Base-by-base conservation (phyloP, 768 basidiomycete species). In the Crepidotus variabilis region DNA sequence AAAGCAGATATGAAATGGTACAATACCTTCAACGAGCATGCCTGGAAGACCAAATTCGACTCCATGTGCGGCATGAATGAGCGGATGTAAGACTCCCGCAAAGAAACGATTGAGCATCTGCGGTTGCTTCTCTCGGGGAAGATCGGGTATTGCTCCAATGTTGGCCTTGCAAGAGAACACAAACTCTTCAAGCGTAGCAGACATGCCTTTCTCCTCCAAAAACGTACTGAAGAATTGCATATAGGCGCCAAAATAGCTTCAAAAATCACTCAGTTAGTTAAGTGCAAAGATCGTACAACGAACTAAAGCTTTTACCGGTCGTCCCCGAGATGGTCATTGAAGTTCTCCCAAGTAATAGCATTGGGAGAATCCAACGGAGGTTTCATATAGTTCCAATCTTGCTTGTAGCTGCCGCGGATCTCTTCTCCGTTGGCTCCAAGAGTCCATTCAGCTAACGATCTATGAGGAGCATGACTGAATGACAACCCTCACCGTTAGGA, bases 41-140 rank as follows among this genome's bases (percentile, higher is more conserved):
- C 86, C 87, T 7, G 80, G 77, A 18, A 85, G 55, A 2, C 65
- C 73, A 57, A 88, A 88, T 65, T 89, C 88, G 2, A 78, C 67
- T 2, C 86, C 87, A 66, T 82, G 81, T 14, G 84, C 87, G 2
- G 71, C 60, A 60, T 88, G 84, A 47, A 90, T 88, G 43, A 88
- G 55, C 0, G 87, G 83, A 61, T 90, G 88, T 3, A 89, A 22
- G 7, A 86, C 63, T 2, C 84, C 85, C 1, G 75, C 74, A 14
- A 85, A 39, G 58, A 84, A 77, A 11, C 86, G 78, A 46, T 73
- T 75, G 13, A 88, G 62, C 84, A 89, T 84, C 57, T 76, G 69
- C 0, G 82, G 82, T 22, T 71, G 69, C 68, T 10, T 62, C 52
- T 1, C 56, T 35, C 11, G 54, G 8, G 28, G 28, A 28, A 28